phyloP scores from a whole-genome alignment of 2,329 filamentous ascomycete species.

The Camillea tinctor region DNA sequence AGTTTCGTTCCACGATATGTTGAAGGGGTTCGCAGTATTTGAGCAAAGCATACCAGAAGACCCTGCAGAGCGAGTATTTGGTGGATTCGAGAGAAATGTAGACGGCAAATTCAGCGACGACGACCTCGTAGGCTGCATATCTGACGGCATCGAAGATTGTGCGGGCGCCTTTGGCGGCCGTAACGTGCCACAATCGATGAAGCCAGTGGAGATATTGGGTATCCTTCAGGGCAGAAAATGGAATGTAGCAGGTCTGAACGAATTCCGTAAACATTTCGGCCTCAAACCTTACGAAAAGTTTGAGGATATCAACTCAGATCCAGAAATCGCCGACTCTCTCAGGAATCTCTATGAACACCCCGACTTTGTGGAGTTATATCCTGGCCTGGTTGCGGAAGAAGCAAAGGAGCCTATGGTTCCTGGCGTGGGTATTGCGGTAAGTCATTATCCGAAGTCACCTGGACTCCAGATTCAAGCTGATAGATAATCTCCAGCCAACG shows the following conservation, averaged over 20 bases:
- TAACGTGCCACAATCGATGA: constrained; percentile 72
- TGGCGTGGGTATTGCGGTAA: constrained; percentile 66
- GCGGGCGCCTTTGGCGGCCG: constrained; percentile 71
- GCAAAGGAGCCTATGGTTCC: constrained; percentile 71
- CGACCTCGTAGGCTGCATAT: constrained; percentile 72
- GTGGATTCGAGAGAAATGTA: constrained; percentile 59
- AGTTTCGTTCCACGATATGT: constrained; percentile 59
- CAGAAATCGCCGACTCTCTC: constrained; percentile 64
- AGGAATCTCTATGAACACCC: constrained; percentile 72
- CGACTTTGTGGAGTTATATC: constrained; percentile 78
- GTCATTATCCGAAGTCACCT: constrained; percentile 1
- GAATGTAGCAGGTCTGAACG: constrained; percentile 77
- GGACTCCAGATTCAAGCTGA: constrained; percentile 3
- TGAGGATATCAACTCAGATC: constrained; percentile 80
- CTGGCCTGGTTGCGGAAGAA: constrained; percentile 74
- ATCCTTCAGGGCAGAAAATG: constrained; percentile 76
- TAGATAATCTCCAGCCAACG: constrained; percentile 46
- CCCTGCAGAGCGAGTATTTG: constrained; percentile 67
- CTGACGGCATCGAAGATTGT: constrained; percentile 76
- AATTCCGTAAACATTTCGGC: constrained; percentile 80
- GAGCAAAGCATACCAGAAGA: constrained; percentile 62
- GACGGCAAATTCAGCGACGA: constrained; percentile 74
- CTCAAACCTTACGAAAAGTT: constrained; percentile 75
- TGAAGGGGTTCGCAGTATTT: constrained; percentile 61
- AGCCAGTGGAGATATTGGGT: constrained; percentile 75